Evolutionary conservation across 2,329 filamentous ascomycete genomes (phyloP), one percentile per base, ranked within the genome.

Genomic region (Cordyceps pruinosa): DNA sequence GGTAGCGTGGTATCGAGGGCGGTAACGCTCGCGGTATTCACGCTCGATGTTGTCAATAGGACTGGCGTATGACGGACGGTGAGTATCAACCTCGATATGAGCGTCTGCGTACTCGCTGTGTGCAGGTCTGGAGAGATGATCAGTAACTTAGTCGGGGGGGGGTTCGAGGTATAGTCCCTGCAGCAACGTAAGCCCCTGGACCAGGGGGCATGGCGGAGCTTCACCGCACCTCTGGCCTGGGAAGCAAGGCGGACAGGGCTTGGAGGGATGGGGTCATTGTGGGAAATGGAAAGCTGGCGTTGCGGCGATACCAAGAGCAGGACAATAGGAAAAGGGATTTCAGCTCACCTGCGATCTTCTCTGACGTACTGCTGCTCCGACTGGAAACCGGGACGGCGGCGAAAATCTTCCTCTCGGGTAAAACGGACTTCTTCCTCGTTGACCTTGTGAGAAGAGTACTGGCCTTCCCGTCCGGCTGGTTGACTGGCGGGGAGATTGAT

Each of bases 381-480:
- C 69, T 78, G 78, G 77, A 78, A 79, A 70, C 81, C 82, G 79
- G 87, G 83, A 83, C 85, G 86, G 80, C 81, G 85, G 78, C 85
- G 79, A 75, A 78, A 83, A 75, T 92, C 85, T 79, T 89, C 85
- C 78, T 89, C 85, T 78, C 82, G 84, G 77, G 89, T 85, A 75
- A 88, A 87, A 70, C 76, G 82, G 79, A 95, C 84, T 81, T 96
- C 89, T 84, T 95, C 89, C 80, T 90, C 86, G 78, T 80, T 83
- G 77, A 81, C 81, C 74, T 79, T 83, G 67, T 84, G 76, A 79
- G 85, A 86, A 88, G 87, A 90, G 83, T 86, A 80, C 83, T 89
- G 85, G 90, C 89, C 90, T 92, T 96, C 91, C 91, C 90, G 92
- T 95, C 92, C 92, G 89, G 89, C 87, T 87, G 86, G 85, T 80